Evolutionary conservation across 768 basidiomycete genomes (phyloP), one percentile per base, ranked within the genome.

Genomic region (Rhodosporidiobolus sp.): DNA sequence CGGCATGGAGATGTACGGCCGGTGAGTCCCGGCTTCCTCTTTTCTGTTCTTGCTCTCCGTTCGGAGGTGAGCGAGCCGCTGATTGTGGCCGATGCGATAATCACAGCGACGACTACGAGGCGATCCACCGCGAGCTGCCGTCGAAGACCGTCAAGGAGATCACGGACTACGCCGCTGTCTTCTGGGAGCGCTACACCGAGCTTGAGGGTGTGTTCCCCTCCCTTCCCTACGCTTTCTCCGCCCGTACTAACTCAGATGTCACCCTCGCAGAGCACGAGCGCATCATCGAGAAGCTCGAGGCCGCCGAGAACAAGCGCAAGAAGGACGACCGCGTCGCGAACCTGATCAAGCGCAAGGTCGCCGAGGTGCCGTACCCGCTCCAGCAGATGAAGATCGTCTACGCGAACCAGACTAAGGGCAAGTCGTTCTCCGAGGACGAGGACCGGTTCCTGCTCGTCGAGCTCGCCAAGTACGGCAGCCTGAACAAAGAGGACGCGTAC

Each of bases 371-470:
- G 50, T 92, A 89, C 81, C 96, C 96, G 2, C 93, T 98, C 89
- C 95, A 98, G 80, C 94, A 96, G 81, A 88, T 99, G 59, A 91
- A 95, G 81, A 87, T 98, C 63, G 90, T 91, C 80, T 97, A 98
- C 77, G 92, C 76, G n/a, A 77, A 76, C 63, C 83, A 83, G 43
- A 95, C 94, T 48, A 97, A 97, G 81, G 95, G 94, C 70, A 97
- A 97, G 79, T 90, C 93, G 10, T 99, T 95, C 81, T 90, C 87
- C 34, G 96, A 99, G 74, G 96, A 98, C 79, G 96, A 98, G 79
- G 96, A 98, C 78, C 85, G 95, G 26, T 99, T 97, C 83, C 85
- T 98, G 19, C 86, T 98, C 50, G 93, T 91, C 78, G 87, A 94
- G 34, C 82, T 98, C 73, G 87, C 88, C 80, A 87, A 95, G 82